These are phyloP conservation scores for Diospyros lotus DNA, from an alignment of 148 eudicot genomes.

Conservation along the genomic window DNA sequence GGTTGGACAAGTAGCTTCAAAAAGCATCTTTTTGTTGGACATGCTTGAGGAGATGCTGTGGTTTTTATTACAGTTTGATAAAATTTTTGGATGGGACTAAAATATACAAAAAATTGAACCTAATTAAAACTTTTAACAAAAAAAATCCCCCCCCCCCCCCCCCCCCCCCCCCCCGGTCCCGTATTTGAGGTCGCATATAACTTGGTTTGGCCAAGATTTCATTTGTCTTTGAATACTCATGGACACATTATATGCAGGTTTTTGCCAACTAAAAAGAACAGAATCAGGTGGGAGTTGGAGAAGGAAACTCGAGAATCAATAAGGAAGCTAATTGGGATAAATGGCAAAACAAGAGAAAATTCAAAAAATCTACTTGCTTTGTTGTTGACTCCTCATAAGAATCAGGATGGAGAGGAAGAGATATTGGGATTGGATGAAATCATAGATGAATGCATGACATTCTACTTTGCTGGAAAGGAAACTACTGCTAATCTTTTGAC, in stretches of 20 bases:
- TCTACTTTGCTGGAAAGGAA: conserved; percentile 90
- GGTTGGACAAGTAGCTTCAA: too few relatives aligned
- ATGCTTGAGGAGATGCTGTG: too few relatives aligned
- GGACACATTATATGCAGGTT: conserved; percentile 32
- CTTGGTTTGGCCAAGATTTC: neutral
- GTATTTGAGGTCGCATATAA: neutral
- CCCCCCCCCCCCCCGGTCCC: too few relatives aligned
- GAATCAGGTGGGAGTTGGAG: conserved; percentile 57
- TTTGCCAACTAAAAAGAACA: conserved; percentile 66
- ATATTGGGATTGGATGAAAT: conserved; percentile 50
- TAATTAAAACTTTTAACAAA: too few relatives aligned
- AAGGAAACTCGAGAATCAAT: conserved; percentile 62
- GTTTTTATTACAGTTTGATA: too few relatives aligned
- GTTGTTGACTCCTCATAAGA: conserved; percentile 38
- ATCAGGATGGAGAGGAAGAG: conserved; percentile 42
- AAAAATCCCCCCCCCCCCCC: too few relatives aligned
- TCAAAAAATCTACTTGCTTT: conserved; percentile 38
- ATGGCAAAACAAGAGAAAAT: conserved; percentile 21
- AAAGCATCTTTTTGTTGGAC: too few relatives aligned
- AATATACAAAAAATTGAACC: too few relatives aligned
- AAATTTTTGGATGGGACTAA: too few relatives aligned
- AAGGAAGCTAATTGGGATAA: conserved; percentile 34
- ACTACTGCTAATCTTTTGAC: conserved; percentile 74
- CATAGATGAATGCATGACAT: conserved; percentile 76
- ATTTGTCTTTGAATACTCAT: neutral